Percentiles rank a stretch among this genome's conserved stretches.
phyloP scores from a whole-genome alignment of 73 alveolate species.

The Breviolum minutum region DNA sequence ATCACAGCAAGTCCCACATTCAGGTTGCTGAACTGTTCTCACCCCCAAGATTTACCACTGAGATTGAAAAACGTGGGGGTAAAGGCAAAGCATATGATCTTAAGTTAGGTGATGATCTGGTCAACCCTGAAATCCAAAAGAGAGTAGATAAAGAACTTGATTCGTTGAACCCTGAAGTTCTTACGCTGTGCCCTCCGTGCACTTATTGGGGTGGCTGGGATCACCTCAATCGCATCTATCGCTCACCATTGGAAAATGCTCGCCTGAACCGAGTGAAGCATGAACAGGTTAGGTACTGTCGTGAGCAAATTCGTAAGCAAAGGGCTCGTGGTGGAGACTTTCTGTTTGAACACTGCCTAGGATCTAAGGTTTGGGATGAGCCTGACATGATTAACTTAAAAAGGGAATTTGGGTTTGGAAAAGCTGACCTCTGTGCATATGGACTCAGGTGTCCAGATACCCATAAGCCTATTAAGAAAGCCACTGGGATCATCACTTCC shows the following conservation, averaged over 20 bases:
- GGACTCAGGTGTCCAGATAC: neutral
- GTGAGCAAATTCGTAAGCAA: neutral
- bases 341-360: neutral
- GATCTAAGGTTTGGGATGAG: neutral
- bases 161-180: neutral
- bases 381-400: neutral
- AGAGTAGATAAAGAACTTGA: neutral
- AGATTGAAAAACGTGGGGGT: neutral
- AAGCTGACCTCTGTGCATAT: conserved; percentile 20
- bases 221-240: neutral
- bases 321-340: neutral
- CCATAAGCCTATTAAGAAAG: neutral
- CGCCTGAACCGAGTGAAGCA: neutral
- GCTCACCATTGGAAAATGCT: conserved; percentile 5
- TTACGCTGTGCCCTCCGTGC: conserved; percentile 13
- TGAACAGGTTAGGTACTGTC: neutral
- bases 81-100: neutral
- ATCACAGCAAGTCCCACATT: neutral
- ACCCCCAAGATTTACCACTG: neutral
- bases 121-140: neutral
- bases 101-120: neutral
- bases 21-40: conserved; percentile 31
- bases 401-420: neutral
- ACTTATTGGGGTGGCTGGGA: conserved; percentile 5
- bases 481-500: neutral